Base-by-base conservation (phyloP, 805 yeast species). In the Danielia reshetovae region DNA sequence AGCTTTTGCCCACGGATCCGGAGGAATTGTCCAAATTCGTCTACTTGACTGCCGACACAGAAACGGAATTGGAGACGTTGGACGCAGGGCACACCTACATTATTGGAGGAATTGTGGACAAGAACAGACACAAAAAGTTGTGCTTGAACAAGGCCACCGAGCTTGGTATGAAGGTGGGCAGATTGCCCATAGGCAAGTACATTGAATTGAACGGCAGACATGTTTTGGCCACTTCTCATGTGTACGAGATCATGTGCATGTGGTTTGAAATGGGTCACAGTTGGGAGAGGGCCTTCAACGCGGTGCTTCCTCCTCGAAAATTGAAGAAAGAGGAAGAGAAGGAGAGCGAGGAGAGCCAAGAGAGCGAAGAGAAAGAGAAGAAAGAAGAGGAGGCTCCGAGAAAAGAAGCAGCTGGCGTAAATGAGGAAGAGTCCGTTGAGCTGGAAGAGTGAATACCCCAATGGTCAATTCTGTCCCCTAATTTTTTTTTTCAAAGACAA, bases 31-130 rank as follows among this genome's bases (percentile, higher is more conserved):
- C 62, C 2, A 72, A 73, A 24, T 67, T 63, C 26, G 72, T 86
- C 0, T 90, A 93, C 51, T 62, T 90, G 24, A 81, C 95, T 0
- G 94, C 97, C 0, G 98, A 90, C 50, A 81, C 96, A 0, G 84
- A 80, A 7, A 83, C 81, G 6, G 75, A 68, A 15, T 50, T 93
- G 23, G 76, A 72, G 8, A 74, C 67, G 17, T 64, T 90, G 35
- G 78, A 81, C 41, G 75, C 78, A 4, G 85, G 81, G 3, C 67
- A 71, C 54, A 85, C 94, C 0, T 90, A 90, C 48, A 77, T 90
- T 27, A 79, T 90, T 32, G 98, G 98, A 7, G 98, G 97, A 0
- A 90, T 90, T 37, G 97, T 90, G 3, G 98, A 90, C 57, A 90
- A 90, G 57, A 94, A 94, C 40, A 74, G 97, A 48, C 81, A 88